Evolutionary conservation across 345 rosid genomes (phyloP), one percentile per base, ranked within the genome.

Genomic region (Draba incana): DNA sequence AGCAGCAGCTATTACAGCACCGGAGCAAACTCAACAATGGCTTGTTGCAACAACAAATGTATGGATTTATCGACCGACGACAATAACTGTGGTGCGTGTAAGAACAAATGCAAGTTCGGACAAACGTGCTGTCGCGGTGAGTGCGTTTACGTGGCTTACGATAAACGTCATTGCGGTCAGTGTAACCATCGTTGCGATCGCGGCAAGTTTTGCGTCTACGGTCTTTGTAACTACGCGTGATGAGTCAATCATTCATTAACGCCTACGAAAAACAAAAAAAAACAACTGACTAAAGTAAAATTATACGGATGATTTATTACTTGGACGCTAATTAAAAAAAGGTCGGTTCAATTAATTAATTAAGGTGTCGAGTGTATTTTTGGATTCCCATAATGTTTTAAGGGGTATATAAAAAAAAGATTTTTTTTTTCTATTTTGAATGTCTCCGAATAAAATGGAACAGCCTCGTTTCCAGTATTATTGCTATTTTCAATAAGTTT

Each of bases 41-140:
- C 31, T 69, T 93, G 98, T 71, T 93, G 98, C 64, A 83, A 83
- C 79, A 90, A 93, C 84, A 88, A 88, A 70, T 93, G 98, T 60
- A 57, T 83, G 42, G 81, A 88, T 52, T 49, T 90, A 65, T 61
- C 73, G 0, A 10, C 48, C 0, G 94, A 90, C 27, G 43, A 68
- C 16, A 54, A 84, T 16, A 86, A 93, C 72, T 90, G 98, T 13
- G 98, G 98, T 1, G 74, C 77, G 0, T 93, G 97, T 83, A 83
- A 79, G 80, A 81, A 16, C 52, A 85, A 84, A 64, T 93, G 98
- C 79, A 78, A 75, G 49, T 84, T 64, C 86, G 83, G 84, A 0
- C 57, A 83, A 46, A 47, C 70, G 0, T 93, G 98, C 33, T 90
- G 96, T 84, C 64, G 91, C 0, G 97, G 96, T 14, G 7, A 78